Evolutionary conservation across 2,329 filamentous ascomycete genomes (phyloP), one percentile per base, ranked within the genome.

Genomic region (Fusarium tupiense): DNA sequence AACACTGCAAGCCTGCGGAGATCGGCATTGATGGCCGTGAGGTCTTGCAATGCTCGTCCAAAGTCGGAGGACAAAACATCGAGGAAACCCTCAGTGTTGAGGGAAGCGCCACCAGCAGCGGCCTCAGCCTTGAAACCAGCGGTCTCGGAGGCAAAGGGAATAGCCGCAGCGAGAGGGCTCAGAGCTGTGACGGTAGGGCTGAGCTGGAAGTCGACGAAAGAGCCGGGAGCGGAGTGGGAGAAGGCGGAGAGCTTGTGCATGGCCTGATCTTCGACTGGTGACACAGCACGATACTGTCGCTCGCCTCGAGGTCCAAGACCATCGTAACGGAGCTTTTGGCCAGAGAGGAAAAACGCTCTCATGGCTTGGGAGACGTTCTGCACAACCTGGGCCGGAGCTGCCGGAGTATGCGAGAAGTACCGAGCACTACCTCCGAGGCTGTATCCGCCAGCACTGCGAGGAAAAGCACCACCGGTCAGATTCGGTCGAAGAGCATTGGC

Each of bases 321-420:
- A 81, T 98, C 93, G 77, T 95, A 98, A 66, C 93, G 93, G 16
- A 93, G 92, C 82, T 95, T 96, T 79, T 97, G 91, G 0, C 96
- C 96, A 1, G 93, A 95, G n/a, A 98, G 88, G 84, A 94, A 92
- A 84, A 99, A 98, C 19, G 95, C 95, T 61, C 96, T 91, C 79
- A 98, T 92, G 10, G 95, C 96, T 77, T 95, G 92, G 19, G 94
- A 97, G n/a, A 98, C 96, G 83, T 98, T 98, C 82, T 96, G 93
- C 59, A 98, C 90, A 53, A 98, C 94, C 82, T 98, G 94, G 3
- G 95, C 94, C 44, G 94, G 95, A 13, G 92, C 90, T 16, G 94
- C 92, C 3, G 96, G 94, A 2, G 91, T 90, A 84, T 98, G 95
- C 3, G 94, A 97, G 84, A 98, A 98, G 85, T 96, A 96, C 75